phyloP scores from a whole-genome alignment of 108 stramenopile species.

The Skeletonema potamos region DNA sequence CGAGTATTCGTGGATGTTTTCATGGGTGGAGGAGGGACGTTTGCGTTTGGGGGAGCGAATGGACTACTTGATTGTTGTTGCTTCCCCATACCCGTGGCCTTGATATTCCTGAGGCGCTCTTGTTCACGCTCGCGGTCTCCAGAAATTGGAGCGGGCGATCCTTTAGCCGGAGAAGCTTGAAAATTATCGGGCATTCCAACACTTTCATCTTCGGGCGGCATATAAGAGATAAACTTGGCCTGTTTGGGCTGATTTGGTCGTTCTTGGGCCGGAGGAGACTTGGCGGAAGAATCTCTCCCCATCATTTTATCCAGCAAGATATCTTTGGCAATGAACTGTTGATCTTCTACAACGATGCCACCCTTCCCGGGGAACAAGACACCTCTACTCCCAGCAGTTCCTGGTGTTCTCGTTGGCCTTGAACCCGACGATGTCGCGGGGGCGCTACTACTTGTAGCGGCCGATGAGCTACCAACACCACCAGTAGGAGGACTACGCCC shows the following conservation, averaged over 20 bases:
- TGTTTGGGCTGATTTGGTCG: not conserved
- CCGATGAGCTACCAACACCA: not conserved
- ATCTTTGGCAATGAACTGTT: constrained; percentile 22
- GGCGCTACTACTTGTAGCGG: not conserved
- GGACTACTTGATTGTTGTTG: not conserved
- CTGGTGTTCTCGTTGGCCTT: not conserved
- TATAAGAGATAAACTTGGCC: constrained; percentile 20
- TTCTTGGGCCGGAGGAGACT: not conserved
- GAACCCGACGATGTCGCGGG: not conserved
- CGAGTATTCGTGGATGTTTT: constrained; percentile 20
- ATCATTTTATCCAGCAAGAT: constrained; percentile 18
- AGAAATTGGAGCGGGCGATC: constrained; percentile 7
- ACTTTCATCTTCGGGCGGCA: constrained; percentile 13
- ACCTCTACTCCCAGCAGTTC: not conserved
- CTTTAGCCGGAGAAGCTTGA: not conserved
- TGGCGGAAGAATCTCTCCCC: constrained; percentile 7
- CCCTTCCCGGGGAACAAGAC: constrained; percentile 26
- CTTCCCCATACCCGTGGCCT: not conserved
- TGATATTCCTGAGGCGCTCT: constrained; percentile 21
- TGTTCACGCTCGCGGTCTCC: constrained; percentile 23
- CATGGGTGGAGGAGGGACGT: constrained; percentile 7
- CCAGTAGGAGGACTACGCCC: not conserved
- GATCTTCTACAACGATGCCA: constrained; percentile 22
- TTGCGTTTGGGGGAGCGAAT: not conserved
- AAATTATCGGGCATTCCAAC: not conserved